Percentiles rank a stretch among this genome's conserved stretches.
Evolutionary conservation across 176 grass and related monocot genomes (phyloP).

Genomic region (Cocos nucifera): DNA sequence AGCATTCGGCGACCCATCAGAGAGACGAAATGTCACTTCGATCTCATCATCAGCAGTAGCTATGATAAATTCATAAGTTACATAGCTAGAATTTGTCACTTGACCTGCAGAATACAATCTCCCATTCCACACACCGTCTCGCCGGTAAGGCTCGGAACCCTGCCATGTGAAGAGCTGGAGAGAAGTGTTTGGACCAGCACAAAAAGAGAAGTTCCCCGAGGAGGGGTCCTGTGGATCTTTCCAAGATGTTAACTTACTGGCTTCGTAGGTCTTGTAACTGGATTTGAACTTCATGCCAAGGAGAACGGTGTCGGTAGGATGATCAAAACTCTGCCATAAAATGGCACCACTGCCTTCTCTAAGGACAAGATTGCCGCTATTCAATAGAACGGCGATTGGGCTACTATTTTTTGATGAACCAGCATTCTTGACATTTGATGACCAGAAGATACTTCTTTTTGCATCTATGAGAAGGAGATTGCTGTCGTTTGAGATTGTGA

Average conservation of each 20-base stretch:
- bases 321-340: conserved; percentile 34
- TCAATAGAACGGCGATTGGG: neutral
- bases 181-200: too few species aligned
- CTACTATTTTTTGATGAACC: neutral
- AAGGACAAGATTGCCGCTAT: conserved; percentile 27
- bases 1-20: conserved; percentile 7
- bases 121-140: neutral
- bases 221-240: conserved; percentile 5
- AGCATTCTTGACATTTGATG: neutral
- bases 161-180: neutral
- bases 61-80: neutral
- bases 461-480: conserved; percentile 25
- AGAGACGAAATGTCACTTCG: conserved; percentile 1
- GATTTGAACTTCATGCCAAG: conserved; percentile 32
- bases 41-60: neutral
- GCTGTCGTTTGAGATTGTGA: conserved; percentile 13
- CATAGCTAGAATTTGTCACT: neutral
- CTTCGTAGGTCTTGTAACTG: conserved; percentile 1
- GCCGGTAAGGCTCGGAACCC: neutral
- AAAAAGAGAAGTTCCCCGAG: conserved; percentile 1
- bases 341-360: neutral
- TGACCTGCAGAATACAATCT: neutral
- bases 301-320: conserved; percentile 26
- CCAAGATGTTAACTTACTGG: neutral
- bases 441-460: conserved; percentile 14